Conservation (phyloP, 768 basidiomycete genomes). For the Russula ochroleuca region DNA sequence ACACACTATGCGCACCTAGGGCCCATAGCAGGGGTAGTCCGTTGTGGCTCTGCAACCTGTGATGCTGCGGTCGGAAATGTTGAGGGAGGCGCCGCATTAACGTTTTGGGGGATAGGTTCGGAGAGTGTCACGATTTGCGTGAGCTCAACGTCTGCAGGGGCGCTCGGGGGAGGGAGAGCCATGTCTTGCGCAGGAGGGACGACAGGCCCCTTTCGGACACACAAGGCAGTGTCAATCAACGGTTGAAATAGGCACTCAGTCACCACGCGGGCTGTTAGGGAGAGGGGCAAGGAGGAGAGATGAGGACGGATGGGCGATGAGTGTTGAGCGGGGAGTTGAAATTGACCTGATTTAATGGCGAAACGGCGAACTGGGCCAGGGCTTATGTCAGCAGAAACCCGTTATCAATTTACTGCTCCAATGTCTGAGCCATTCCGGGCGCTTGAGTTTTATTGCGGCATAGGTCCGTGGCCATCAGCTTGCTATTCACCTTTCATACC, state of each 20-base stretch:
- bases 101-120: neutral
- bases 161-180: slow-evolving; percentile 6
- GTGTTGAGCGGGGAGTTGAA: slow-evolving; percentile 11
- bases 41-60: slow-evolving; percentile 5
- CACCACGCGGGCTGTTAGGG: neutral
- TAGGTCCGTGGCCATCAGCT: slow-evolving; percentile 44
- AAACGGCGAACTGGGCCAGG: slow-evolving; percentile 1
- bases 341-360: slow-evolving; percentile 9
- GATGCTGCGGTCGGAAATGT: neutral
- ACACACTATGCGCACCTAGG: slow-evolving; percentile 8
- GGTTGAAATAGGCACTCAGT: neutral
- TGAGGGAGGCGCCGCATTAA: neutral
- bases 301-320: slow-evolving; percentile 12
- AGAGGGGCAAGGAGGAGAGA: neutral
- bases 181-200: neutral
- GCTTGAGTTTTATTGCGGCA: slow-evolving; percentile 75
- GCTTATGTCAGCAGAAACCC: slow-evolving; percentile 16
- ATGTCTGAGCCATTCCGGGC: slow-evolving; percentile 25
- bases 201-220: neutral
- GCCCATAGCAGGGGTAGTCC: slow-evolving; percentile 5
- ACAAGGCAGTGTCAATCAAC: neutral
- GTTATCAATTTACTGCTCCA: neutral
- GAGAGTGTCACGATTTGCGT: neutral
- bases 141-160: neutral
- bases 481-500: neutral